Evolutionary conservation across 2,329 filamentous ascomycete species (phyloP), one percentile per base, ranked within the genome.

Genomic region (Ophiostoma fasciatum): DNA sequence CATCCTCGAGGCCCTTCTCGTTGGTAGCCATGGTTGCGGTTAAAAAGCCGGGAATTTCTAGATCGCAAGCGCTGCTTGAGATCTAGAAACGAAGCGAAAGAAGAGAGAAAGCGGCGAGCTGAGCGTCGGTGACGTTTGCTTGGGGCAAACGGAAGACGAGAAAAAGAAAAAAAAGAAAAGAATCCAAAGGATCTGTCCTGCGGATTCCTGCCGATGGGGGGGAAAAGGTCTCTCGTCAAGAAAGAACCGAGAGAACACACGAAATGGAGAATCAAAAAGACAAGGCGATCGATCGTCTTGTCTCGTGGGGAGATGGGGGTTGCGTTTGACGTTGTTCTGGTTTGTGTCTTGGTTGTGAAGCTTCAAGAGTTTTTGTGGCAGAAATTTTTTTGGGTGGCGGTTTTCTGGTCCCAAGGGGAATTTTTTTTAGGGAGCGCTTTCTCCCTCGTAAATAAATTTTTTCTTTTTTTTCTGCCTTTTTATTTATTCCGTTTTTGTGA

Each of bases 1-100:
- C 79, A 63, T 96, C 88, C 74, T 94, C 87, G 70, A 96, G 84
- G 74, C 88, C 88, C 74, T 92, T 94, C 56, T 84, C 82, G n/a
- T n/a, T n/a, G 62, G 79, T 78, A 84, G 87, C 88, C 88, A 96
- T 96, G 75, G 81, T 94, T 88, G 83, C 78, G 78, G 67, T 70
- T 65, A 54, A 35, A 48, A 52, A 53, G 57, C 47, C 54, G 55
- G 56, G 58, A 62, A 74, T 71, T 56, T 67, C 68, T 68, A 74
- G 72, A 77, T 72, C 78, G 74, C 81, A 83, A 80, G 77, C 79
- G 33, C 66, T 65, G 77, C 71, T 76, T 80, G 73, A 68, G 74
- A 84, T 71, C 78, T 74, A 75, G 68, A 64, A 56, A 56, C 15
- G 28, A 20, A 33, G 7, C 48, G 42, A 46, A 44, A 51, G 55